phyloP scores from a whole-genome alignment of 306 rosid species.

The Trifolium pratense region DNA sequence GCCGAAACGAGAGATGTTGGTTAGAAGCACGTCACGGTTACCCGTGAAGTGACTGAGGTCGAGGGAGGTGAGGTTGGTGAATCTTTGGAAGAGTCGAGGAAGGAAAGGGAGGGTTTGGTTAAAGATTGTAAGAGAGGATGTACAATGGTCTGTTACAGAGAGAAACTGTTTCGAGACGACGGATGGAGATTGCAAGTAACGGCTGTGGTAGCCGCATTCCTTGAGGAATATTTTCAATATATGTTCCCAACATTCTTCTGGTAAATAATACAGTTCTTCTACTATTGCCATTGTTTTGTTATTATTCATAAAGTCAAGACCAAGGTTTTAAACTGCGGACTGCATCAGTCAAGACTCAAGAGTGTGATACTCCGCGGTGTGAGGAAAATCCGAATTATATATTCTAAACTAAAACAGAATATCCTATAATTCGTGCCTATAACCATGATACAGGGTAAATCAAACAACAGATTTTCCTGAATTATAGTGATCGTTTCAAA shows the following conservation, averaged over 20 bases:
- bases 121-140: slow-evolving; percentile 45
- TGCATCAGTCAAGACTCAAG: too few species aligned
- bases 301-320: too few species aligned
- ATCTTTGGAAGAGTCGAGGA: slow-evolving; percentile 38
- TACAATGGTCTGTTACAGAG: slow-evolving; percentile 48
- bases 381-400: too few species aligned
- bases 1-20: slow-evolving; percentile 41
- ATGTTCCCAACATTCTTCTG: slow-evolving; percentile 69
- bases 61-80: slow-evolving; percentile 38
- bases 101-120: slow-evolving; percentile 39
- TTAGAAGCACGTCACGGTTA: slow-evolving; percentile 48
- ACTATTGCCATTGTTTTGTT: too few species aligned
- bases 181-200: slow-evolving; percentile 50
- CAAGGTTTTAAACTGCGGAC: too few species aligned
- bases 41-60: slow-evolving; percentile 43
- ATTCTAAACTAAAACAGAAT: too few species aligned
- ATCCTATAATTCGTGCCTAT: too few species aligned
- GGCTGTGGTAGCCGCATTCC: not conserved
- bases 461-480: too few species aligned
- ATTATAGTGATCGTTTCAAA: too few species aligned
- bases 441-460: too few species aligned
- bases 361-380: too few species aligned
- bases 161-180: slow-evolving; percentile 61
- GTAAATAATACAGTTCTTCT: too few species aligned
- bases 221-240: slow-evolving; percentile 38